Evolutionary conservation across 768 basidiomycete genomes (phyloP).

Genomic region (Suillus alpinus): DNA sequence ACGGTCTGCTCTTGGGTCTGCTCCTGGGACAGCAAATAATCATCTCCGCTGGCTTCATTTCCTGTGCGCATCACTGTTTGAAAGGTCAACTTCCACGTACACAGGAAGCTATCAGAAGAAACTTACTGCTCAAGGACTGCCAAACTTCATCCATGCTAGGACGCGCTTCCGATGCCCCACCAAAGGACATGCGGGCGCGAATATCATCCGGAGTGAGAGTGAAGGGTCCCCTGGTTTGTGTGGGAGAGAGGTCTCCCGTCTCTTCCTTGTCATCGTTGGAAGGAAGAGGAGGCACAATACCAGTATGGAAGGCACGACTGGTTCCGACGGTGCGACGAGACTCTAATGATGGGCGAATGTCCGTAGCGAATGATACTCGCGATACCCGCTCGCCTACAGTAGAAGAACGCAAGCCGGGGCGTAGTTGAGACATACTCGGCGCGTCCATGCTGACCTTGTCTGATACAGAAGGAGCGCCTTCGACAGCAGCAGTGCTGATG

Average conservation of each 20-base stretch:
- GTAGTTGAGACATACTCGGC: conserved; percentile 41
- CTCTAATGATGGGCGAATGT: conserved; percentile 46
- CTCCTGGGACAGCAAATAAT: conserved; percentile 43
- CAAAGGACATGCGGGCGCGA: conserved; percentile 44
- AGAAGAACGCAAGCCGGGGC: conserved; percentile 54
- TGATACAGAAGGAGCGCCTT: conserved; percentile 33
- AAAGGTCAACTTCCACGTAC: conserved; percentile 7
- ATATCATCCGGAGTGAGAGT: conserved; percentile 62
- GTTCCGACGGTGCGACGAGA: conserved; percentile 36
- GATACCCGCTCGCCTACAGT: conserved; percentile 49
- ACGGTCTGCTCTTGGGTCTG: conserved; percentile 4
- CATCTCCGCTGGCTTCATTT: conserved; percentile 29
- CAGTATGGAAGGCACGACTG: conserved; percentile 43
- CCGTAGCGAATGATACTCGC: conserved; percentile 70
- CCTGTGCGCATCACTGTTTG: conserved; percentile 72
- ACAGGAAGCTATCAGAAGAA: conserved; percentile 1
- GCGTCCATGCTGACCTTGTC: conserved; percentile 41
- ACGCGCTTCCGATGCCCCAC: conserved; percentile 28
- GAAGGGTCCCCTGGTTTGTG: conserved; percentile 40
- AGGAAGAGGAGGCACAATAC: conserved; percentile 42
- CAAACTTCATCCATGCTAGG: conserved; percentile 55
- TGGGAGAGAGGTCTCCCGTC: conserved; percentile 38
- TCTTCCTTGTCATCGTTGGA: conserved; percentile 27
- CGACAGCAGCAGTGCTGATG: conserved; percentile 41
- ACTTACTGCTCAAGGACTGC: conserved; percentile 66